Base-by-base conservation (phyloP, 2,329 filamentous ascomycete genomes). In the Aspergillus sp. region DNA sequence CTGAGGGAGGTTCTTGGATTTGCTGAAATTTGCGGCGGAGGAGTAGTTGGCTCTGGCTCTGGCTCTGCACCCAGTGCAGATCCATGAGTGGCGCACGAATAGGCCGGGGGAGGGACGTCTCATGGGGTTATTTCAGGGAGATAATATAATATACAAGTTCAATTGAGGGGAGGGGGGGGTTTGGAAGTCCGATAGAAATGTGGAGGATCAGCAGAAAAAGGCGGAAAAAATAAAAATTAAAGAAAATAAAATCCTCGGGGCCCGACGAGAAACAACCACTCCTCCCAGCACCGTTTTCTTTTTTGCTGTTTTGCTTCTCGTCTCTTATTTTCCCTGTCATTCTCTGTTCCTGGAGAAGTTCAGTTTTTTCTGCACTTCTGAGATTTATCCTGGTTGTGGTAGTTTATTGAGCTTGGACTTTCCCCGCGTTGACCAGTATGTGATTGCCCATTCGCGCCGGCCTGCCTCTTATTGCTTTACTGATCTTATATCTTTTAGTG, bases 1-100 rank as follows among this genome's bases (percentile, higher is more conserved):
- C 23, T 73, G 69, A 23, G 82, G 72, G 42, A 70, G 65, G 53
- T 63, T 60, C 48, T 61, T 68, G 48, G 57, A 53, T 55, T 65
- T 68, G 52, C 59, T 56, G 50, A 53, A 49, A 41, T 57, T 57
- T 51, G 63, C 50, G 43, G 53, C 48, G 38, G 63, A 59, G 39
- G 66, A 67, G 45, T 60, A 64, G 46, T 51, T 59, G 27, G 59
- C 55, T 50, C 66, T 61, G 50, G 66, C 70, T 54, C 52, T 59
- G 25, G 59, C 56, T 50, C 66, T 61, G 51, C 67, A 70, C 53
- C 62, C 60, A 37, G 57, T 53, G 51, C 67, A 70, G 27, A 62
- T 58, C 67, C 67, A 71, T 35, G 61, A 58, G n/a, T 58, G 59
- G 49, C 59, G 63, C 53, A 57, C 50, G 17, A 62, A 50, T 22